phyloP scores from a whole-genome alignment of 495 filamentous ascomycete genomes.

The Apodospora peruviana region DNA sequence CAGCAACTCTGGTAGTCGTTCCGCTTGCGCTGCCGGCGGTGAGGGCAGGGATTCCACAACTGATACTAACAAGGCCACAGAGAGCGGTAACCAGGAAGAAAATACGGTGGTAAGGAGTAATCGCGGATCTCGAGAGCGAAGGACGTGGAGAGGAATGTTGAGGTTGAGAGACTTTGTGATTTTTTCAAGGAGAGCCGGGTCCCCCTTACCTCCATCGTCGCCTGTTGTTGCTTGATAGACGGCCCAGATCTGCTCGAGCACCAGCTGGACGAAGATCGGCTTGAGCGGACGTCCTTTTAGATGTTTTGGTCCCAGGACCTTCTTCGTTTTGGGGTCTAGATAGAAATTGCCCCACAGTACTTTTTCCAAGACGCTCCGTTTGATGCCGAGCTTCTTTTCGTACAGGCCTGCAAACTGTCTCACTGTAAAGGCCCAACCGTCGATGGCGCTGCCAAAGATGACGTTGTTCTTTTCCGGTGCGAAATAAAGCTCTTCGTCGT shows the following conservation, averaged over 20 bases:
- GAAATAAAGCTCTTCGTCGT: constrained; percentile 98
- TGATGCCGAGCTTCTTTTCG: constrained; percentile 95
- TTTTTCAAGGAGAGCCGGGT: constrained; percentile 79
- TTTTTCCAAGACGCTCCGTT: constrained; percentile 83
- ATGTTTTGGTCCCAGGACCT: constrained; percentile 85
- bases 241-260: constrained; percentile 95
- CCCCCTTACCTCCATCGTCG: constrained; percentile 75
- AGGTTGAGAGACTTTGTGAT: constrained; percentile 89
- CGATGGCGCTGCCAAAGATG: constrained; percentile 94
- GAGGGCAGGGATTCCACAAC: constrained; percentile 90
- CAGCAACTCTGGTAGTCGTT: constrained; percentile 71
- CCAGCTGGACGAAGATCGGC: constrained; percentile 96
- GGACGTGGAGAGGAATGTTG: constrained; percentile 72
- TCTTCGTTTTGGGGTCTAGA: constrained; percentile 93
- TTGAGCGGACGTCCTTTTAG: constrained; percentile 86
- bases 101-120: constrained; percentile 83
- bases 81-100: constrained; percentile 84
- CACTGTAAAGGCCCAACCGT: constrained; percentile 97
- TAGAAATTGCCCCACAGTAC: constrained; percentile 98
- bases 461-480: constrained; percentile 98
- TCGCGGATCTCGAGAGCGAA: constrained; percentile 77
- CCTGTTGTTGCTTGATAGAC: constrained; percentile 89
- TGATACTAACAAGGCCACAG: constrained; percentile 86
- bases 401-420: constrained; percentile 90
- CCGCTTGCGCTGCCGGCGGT: constrained; percentile 76